Evolutionary conservation across 495 filamentous ascomycete species (phyloP).

Genomic region (Zalerion maritima): DNA sequence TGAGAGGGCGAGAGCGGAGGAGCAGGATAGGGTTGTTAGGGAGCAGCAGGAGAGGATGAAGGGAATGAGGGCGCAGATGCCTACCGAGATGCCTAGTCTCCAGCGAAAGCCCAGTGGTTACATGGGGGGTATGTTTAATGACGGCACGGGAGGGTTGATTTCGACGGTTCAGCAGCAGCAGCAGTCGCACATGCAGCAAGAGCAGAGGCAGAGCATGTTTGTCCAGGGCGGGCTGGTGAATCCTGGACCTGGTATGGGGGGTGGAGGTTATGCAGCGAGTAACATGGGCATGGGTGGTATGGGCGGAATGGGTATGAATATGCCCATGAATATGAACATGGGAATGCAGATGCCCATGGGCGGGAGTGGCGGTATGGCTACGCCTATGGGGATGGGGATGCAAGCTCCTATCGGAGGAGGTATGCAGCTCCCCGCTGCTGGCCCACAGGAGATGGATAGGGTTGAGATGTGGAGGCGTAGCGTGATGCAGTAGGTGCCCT

Average conservation of each 20-base stretch:
- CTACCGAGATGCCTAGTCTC: conserved; percentile 15
- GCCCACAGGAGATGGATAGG: conserved; percentile 46
- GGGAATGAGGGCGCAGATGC: conserved; percentile 26
- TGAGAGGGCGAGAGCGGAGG: conserved; percentile 15
- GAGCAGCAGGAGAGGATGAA: conserved; percentile 27
- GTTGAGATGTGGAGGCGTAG: conserved; percentile 88
- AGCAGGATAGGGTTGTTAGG: conserved; percentile 15
- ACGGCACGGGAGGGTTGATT: conserved; percentile 26
- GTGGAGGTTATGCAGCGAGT: conserved; percentile 1
- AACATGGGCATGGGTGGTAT: conserved; percentile 9
- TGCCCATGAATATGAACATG: conserved; percentile 8
- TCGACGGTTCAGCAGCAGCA: conserved; percentile 4
- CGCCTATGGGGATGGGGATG: conserved; percentile 13
- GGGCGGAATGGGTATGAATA: conserved; percentile 10
- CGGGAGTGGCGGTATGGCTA: too few species aligned
- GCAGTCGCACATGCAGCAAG: conserved; percentile 2
- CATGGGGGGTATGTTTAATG: conserved; percentile 35
- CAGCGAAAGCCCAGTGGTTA: conserved; percentile 27
- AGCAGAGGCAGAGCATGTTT: not conserved
- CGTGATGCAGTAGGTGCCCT: conserved; percentile 40
- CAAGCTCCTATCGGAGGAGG: conserved; percentile 12
- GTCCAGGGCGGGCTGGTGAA: conserved; percentile 3
- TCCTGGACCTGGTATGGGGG: not conserved
- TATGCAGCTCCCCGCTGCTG: conserved; percentile 16
- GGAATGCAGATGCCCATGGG: conserved; percentile 8